phyloP scores from a whole-genome alignment of 2,329 filamentous ascomycete genomes.

The Ophiostoma populinum region DNA sequence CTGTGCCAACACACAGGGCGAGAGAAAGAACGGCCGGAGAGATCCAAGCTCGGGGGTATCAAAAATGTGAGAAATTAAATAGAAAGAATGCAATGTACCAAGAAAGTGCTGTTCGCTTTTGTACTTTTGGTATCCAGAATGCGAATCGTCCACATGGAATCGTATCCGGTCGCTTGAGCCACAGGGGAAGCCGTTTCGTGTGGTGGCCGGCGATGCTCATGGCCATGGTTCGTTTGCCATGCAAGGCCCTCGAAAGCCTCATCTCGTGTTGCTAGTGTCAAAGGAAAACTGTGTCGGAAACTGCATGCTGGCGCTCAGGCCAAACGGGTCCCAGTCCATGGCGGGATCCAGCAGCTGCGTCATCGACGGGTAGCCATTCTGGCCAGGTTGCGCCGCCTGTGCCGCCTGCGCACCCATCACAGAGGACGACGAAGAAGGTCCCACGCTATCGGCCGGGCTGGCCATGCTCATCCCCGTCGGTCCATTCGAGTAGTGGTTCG shows the following conservation, averaged over 20 bases:
- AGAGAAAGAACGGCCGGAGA: neutral
- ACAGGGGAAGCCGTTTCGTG: too few relatives aligned
- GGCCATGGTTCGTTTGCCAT: neutral
- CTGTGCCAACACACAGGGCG: neutral
- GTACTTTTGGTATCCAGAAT: neutral
- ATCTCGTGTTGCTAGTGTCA: constrained; percentile 40
- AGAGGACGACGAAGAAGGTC: constrained; percentile 9
- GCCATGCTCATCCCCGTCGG: constrained; percentile 25
- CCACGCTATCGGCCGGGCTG: constrained; percentile 14
- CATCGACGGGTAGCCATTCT: constrained; percentile 52
- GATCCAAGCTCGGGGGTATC: constrained; percentile 1
- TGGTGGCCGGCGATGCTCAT: neutral
- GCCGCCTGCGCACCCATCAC: constrained; percentile 4
- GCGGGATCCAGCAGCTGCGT: constrained; percentile 56
- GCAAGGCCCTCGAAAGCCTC: constrained; percentile 1
- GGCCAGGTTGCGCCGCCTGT: constrained; percentile 9
- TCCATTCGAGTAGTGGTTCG: constrained; percentile 31
- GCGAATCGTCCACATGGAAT: too few relatives aligned
- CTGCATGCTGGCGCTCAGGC: constrained; percentile 84
- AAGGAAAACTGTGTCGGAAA: constrained; percentile 76
- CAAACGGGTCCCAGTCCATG: constrained; percentile 85
- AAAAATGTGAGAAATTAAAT: neutral
- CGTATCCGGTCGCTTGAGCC: too few relatives aligned
- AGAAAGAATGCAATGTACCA: neutral
- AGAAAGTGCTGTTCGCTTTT: neutral